phyloP scores from a whole-genome alignment of 441 rosid genomes.

The Brassica balearica region DNA sequence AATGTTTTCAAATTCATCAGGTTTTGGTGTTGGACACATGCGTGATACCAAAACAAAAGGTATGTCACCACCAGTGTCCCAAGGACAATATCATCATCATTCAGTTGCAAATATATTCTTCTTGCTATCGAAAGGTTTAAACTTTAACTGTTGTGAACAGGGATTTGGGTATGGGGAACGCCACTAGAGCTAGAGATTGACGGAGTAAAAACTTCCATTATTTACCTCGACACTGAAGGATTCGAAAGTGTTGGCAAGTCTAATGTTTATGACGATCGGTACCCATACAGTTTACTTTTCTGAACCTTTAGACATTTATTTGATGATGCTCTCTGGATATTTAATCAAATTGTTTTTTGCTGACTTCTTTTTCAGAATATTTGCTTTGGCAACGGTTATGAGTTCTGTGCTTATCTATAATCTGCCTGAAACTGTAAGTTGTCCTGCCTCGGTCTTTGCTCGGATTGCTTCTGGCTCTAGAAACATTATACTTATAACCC shows the following conservation, averaged over 20 bases:
- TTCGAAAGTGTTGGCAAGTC: constrained; percentile 99
- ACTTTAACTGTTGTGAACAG: constrained; percentile 41
- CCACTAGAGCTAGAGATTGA: constrained; percentile 78
- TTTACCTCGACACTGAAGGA: constrained; percentile 98
- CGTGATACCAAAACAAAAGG: constrained; percentile 99
- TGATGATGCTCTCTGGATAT: constrained; percentile 9
- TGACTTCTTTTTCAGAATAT: constrained; percentile 74
- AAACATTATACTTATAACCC: neutral
- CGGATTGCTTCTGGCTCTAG: constrained; percentile 19
- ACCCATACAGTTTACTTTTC: constrained; percentile 35
- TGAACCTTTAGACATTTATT: constrained; percentile 7
- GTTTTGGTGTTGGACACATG: constrained; percentile 99
- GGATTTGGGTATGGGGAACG: constrained; percentile 99
- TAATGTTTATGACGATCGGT: constrained; percentile 99
- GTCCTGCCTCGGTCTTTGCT: constrained; percentile 29
- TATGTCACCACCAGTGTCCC: no score
- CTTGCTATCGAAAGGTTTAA: no score
- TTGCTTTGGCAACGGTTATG: constrained; percentile 95
- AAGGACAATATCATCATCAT: constrained; percentile 13
- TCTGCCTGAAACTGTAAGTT: constrained; percentile 94
- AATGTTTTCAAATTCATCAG: constrained; percentile 46
- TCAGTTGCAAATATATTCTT: no score
- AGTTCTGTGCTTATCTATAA: constrained; percentile 95
- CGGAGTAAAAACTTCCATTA: constrained; percentile 84
- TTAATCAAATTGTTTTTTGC: neutral